A percentile compares a stretch with the other conserved stretches of the same genome.
phyloP scores from a whole-genome alignment of 306 rosid species.

The Lupinus albus region DNA sequence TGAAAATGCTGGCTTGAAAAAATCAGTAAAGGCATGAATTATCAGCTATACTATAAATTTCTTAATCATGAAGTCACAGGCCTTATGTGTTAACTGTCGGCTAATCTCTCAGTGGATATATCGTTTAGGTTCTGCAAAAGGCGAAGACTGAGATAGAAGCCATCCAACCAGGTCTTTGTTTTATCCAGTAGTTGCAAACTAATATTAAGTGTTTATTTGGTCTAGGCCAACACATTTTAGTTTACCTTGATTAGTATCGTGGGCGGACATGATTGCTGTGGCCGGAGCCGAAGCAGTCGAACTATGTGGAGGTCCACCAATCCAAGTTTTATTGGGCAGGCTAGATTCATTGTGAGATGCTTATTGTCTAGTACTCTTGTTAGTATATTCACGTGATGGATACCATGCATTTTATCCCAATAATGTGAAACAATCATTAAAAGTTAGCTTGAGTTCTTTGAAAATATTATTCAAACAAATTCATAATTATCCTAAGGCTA shows the following conservation, averaged over 20 bases:
- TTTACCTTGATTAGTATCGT: conserved; percentile 64
- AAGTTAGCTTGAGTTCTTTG: conserved; percentile 37
- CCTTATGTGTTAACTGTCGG: conserved; percentile 36
- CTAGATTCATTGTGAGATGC: conserved; percentile 72
- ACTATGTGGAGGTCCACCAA: conserved; percentile 86
- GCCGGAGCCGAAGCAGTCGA: conserved; percentile 98
- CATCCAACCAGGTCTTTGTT: conserved; percentile 65
- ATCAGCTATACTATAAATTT: conserved; percentile 9
- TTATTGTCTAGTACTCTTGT: conserved; percentile 28
- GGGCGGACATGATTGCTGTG: conserved; percentile 92
- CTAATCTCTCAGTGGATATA: conserved; percentile 40
- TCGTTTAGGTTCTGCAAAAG: conserved; percentile 70
- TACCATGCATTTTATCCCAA: conserved; percentile 12
- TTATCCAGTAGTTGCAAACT: conserved; percentile 36
- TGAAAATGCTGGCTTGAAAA: conserved; percentile 81
- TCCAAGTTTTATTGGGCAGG: conserved; percentile 76
- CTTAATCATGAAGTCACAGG: conserved; percentile 18
- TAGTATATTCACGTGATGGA: conserved; percentile 5
- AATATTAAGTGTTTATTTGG: conserved; percentile 34
- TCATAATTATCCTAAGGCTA: neutral
- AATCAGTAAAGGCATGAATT: conserved; percentile 71
- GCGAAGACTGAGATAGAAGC: conserved; percentile 83
- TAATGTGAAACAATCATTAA: conserved; percentile 9
- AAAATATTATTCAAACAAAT: conserved; percentile 11
- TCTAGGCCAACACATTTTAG: conserved; percentile 41